Evolutionary conservation across 768 basidiomycete genomes (phyloP), one percentile per base, ranked within the genome.

Genomic region (Lentinula detonsa): DNA sequence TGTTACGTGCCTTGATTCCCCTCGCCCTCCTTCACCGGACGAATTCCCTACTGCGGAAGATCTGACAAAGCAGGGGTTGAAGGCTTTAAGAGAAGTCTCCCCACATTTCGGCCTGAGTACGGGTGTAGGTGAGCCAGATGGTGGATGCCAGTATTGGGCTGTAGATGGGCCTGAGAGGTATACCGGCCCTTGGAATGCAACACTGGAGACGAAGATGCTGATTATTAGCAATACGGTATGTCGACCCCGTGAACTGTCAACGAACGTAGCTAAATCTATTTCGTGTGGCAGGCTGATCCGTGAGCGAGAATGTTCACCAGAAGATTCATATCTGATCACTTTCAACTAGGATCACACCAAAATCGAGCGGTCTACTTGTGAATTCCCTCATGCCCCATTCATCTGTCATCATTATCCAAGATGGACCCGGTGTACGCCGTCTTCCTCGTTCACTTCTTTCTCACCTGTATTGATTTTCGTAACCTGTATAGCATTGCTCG

Each of bases 141-240:
- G 67, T 6, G 69, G 67, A 33, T 70, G 69, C 43, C 62, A 66
- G 58, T 70, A 65, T 49, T 70, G 69, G 69, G 64, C 66, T 33
- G 67, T 64, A 39, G 45, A 46, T 11, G 64, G 66, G 1, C 67
- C 67, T 5, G 68, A 72, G 62, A 46, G 69, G 18, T 72, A 71
- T 48, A 45, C 28, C 1, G 70, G 71, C 11, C 71, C 71, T 43
- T 72, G 71, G 70, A 71, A 72, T 56, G 65, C 66, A 49, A 71
- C 45, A 15, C 54, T 72, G 18, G 62, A 65, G 42, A 66, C 63
- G 55, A 69, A 69, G 40, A 67, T 72, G 65, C 50, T 71, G 57
- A 67, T 72, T 54, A 59, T 69, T 15, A 72, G 69, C 62, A 72
- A 72, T 60, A 68, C 69, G 60, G 65, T 67, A 62, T 61, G 65